Evolutionary conservation across 495 filamentous ascomycete species (phyloP).

Genomic region (Cetradonia linearis): DNA sequence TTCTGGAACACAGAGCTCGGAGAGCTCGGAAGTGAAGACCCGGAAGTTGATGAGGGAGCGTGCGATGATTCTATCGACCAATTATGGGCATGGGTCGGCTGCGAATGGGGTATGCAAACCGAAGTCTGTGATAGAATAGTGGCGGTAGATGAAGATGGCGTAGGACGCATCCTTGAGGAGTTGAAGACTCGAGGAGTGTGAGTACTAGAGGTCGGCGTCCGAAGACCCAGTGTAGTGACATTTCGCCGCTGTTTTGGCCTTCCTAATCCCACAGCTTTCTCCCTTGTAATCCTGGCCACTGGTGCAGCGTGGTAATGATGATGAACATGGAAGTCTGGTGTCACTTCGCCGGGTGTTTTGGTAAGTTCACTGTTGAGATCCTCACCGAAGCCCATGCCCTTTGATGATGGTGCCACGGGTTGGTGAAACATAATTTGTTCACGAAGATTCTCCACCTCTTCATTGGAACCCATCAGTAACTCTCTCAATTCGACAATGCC

Average conservation of each 20-base stretch:
- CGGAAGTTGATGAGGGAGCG: slow-evolving; percentile 46
- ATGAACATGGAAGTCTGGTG: slow-evolving; percentile 78
- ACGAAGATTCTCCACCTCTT: slow-evolving; percentile 77
- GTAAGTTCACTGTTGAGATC: slow-evolving; percentile 63
- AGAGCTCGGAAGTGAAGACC: slow-evolving; percentile 71
- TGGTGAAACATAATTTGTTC: slow-evolving; percentile 78
- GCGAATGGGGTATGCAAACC: slow-evolving; percentile 45
- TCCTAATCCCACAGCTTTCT: slow-evolving; percentile 39
- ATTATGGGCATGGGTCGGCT: slow-evolving; percentile 30
- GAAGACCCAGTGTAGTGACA: slow-evolving; percentile 45
- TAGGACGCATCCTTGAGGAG: slow-evolving; percentile 34
- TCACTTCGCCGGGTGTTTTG: slow-evolving; percentile 40
- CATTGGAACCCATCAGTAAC: slow-evolving; percentile 84
- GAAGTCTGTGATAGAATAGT: slow-evolving; percentile 55
- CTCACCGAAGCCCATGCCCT: slow-evolving; percentile 27
- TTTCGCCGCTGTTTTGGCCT: slow-evolving; percentile 64
- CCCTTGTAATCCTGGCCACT: slow-evolving; percentile 37
- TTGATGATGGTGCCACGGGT: slow-evolving; percentile 40
- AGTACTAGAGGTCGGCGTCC: slow-evolving; percentile 44
- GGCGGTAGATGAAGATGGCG: slow-evolving; percentile 41
- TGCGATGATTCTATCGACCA: slow-evolving; percentile 58
- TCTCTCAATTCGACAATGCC: slow-evolving; percentile 84
- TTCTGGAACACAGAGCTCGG: slow-evolving; percentile 63
- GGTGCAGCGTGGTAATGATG: slow-evolving; percentile 75
- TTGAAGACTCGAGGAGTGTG: slow-evolving; percentile 37